phyloP scores from a whole-genome alignment of 371 early-diverging fungal genomes.

The Phascolomyces articulosus region DNA sequence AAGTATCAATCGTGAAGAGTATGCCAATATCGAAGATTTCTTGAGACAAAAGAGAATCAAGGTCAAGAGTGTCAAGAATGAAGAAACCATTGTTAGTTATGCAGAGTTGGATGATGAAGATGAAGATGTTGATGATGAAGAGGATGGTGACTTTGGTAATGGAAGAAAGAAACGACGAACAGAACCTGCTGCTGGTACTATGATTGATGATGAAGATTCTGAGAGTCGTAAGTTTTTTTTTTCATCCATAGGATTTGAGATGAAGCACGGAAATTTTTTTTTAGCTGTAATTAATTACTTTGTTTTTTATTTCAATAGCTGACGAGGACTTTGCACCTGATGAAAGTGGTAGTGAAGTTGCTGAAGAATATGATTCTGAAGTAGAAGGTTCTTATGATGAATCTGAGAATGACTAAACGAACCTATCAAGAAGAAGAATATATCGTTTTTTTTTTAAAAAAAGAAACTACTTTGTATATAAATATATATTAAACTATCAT shows the following conservation, averaged over 20 bases:
- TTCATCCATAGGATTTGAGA: background rate
- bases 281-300: background rate
- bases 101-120: constrained; percentile 69
- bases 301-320: constrained; percentile 44
- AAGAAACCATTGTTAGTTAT: constrained; percentile 61
- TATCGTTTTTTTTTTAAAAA: too few relatives aligned
- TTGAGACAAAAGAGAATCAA: constrained; percentile 83
- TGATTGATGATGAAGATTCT: constrained; percentile 59
- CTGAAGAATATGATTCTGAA: constrained; percentile 90
- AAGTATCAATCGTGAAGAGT: constrained; percentile 91
- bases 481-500: background rate
- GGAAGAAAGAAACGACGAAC: constrained; percentile 54
- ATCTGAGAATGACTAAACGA: constrained; percentile 10
- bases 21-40: constrained; percentile 79
- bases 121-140: constrained; percentile 33
- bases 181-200: constrained; percentile 38
- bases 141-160: constrained; percentile 27
- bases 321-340: constrained; percentile 91
- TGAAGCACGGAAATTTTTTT: constrained; percentile 6
- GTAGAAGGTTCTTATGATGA: constrained; percentile 49
- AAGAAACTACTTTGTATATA: background rate
- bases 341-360: constrained; percentile 84
- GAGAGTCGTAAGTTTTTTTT: constrained; percentile 55
- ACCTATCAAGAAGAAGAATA: too few relatives aligned
- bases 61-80: constrained; percentile 76